Conservation (phyloP, 2,329 filamentous ascomycete species). For the Chaetoscypha palmicola region DNA sequence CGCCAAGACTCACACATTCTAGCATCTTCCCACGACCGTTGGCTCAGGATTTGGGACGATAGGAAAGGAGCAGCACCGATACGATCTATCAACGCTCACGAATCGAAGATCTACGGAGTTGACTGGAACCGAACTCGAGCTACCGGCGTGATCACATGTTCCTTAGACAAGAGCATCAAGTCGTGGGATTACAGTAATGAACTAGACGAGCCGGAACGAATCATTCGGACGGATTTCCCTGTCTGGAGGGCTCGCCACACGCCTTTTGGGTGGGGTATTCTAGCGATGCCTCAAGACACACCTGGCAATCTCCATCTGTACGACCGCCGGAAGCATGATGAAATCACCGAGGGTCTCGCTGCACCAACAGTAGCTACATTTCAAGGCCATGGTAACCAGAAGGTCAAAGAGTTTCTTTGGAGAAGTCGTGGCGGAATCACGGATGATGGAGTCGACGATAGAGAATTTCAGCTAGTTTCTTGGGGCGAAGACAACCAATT, state of each 20-base stretch:
- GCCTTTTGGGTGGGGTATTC: slow-evolving; percentile 76
- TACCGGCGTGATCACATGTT: slow-evolving; percentile 75
- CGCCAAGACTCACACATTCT: slow-evolving; percentile 79
- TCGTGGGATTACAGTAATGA: slow-evolving; percentile 74
- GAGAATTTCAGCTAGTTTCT: slow-evolving; percentile 88
- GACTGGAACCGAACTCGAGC: slow-evolving; percentile 82
- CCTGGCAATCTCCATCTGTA: slow-evolving; percentile 82
- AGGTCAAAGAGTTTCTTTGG: slow-evolving; percentile 91
- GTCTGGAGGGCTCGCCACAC: slow-evolving; percentile 89
- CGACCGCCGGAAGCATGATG: slow-evolving; percentile 49
- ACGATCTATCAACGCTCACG: slow-evolving; percentile 78
- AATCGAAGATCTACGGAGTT: slow-evolving; percentile 89
- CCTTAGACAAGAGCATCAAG: slow-evolving; percentile 85
- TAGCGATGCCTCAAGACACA: slow-evolving; percentile 88
- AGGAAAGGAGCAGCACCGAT: slow-evolving; percentile 71
- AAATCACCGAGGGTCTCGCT: slow-evolving; percentile 37
- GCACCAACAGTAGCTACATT: slow-evolving; percentile 51
- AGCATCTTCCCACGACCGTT: slow-evolving; percentile 84
- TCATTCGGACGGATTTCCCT: slow-evolving; percentile 77
- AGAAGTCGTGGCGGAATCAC: slow-evolving; percentile 62
- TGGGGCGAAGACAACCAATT: slow-evolving; percentile 86
- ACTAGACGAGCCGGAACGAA: slow-evolving; percentile 61
- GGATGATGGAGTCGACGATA: slow-evolving; percentile 64
- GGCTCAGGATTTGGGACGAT: slow-evolving; percentile 85
- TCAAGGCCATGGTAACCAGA: slow-evolving; percentile 50